phyloP scores from a whole-genome alignment of 352 stramenopile species.

The Phytophthora multivora region DNA sequence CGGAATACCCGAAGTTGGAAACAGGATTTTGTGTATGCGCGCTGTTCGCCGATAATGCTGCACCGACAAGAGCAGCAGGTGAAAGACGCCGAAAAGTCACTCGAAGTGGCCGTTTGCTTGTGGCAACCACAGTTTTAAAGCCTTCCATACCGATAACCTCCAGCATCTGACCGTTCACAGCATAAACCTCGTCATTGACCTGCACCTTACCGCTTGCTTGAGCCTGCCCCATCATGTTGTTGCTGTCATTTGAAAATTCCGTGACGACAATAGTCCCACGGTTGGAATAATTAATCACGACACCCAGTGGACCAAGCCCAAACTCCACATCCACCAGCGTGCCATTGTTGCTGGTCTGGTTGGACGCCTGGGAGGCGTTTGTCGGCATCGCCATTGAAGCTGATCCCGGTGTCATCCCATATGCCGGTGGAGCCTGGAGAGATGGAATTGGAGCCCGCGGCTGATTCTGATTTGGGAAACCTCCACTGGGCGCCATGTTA shows the following conservation, averaged over 20 bases:
- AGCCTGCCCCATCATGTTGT: slow-evolving; percentile 73
- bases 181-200: slow-evolving; percentile 80
- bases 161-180: slow-evolving; percentile 70
- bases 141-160: slow-evolving; percentile 81
- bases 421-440: slow-evolving; percentile 17
- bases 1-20: slow-evolving; percentile 12
- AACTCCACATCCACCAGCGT: slow-evolving; percentile 73
- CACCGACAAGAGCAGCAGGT: background rate
- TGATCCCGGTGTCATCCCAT: slow-evolving; percentile 13
- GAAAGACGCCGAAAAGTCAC: slow-evolving; percentile 69
- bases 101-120: slow-evolving; percentile 59
- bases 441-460: slow-evolving; percentile 18
- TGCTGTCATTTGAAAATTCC: slow-evolving; percentile 77
- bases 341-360: slow-evolving; percentile 25
- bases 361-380: slow-evolving; percentile 11
- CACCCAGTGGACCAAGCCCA: slow-evolving; percentile 65
- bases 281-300: slow-evolving; percentile 86
- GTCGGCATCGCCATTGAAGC: slow-evolving; percentile 8
- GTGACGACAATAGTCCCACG: slow-evolving; percentile 77
- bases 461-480: slow-evolving; percentile 9
- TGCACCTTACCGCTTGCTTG: slow-evolving; percentile 71
- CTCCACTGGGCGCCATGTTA: slow-evolving; percentile 15
- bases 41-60: slow-evolving; percentile 4
- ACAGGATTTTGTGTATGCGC: slow-evolving; percentile 3
- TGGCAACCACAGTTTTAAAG: slow-evolving; percentile 74